Evolutionary conservation across 306 rosid species (phyloP), one percentile per base, ranked within the genome.

Genomic region (Cucurbita maxima): DNA sequence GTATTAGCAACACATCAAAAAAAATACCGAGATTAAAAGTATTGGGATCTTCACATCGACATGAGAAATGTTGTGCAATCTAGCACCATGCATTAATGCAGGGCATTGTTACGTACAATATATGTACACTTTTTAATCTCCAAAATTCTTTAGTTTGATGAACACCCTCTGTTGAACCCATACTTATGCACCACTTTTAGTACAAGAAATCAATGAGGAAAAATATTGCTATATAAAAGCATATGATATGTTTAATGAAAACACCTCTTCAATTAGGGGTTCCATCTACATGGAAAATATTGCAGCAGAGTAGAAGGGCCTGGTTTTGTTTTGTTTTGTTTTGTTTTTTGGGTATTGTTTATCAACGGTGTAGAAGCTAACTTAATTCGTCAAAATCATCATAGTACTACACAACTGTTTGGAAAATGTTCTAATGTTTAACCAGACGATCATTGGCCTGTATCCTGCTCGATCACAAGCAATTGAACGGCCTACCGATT

Each of bases 251-350:
- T 52, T 41, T 18, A 44, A 43, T 40, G 15, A 45, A 67, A 67
- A 19, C 19, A 41, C 10, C 48, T 16, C 13, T 16, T 64, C 36
- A 45, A 64, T 64, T 64, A 64, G 53, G 16, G 53, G 48, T 64
- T 64, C 16, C 71, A 67, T 67, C 56, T 68, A 44, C 38, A n/a
- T 66, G 72, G 53, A 66, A 66, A 19, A 66, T 66, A 45, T 68
- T 45, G 73, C 73, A 68, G 73, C 73, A 68, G 73, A 68, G 8
- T 41, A 45, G 43, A 68, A 68, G 41, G 40, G 73, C 11, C 43
- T 47, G 36, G 36, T 12, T 44, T 66, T 66, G n/a, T 66, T 11
- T 19, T 0, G 0, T 45, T 45, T 45, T 47, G 3, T 11, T 0
- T 61, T n/a, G n/a, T 57, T 20, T 57, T 57, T 57, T 10, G 37